These are phyloP conservation scores for Panaeolus papilionaceus DNA, from an alignment of 768 basidiomycete genomes.

Conservation along the genomic window DNA sequence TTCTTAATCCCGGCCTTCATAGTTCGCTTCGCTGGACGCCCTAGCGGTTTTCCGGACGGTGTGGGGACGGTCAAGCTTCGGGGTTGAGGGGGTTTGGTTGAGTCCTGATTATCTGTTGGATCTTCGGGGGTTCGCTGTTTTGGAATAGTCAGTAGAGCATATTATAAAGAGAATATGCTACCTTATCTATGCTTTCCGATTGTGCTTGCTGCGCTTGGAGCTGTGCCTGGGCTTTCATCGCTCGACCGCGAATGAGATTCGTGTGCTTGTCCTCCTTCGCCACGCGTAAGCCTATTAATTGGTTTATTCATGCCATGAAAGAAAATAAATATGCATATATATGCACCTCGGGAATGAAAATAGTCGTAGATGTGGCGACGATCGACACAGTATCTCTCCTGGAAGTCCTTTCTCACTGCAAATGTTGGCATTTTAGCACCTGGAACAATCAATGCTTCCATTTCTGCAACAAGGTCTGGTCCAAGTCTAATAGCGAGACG, in stretches of 20 bases:
- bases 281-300: slow-evolving; percentile 55
- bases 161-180: not conserved
- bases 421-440: slow-evolving; percentile 84
- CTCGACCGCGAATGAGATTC: slow-evolving; percentile 53
- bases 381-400: slow-evolving; percentile 73
- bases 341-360: slow-evolving; percentile 65
- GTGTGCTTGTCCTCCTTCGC: slow-evolving; percentile 69
- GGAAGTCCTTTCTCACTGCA: slow-evolving; percentile 69
- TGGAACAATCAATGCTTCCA: slow-evolving; percentile 72
- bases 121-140: not conserved
- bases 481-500: slow-evolving; percentile 71
- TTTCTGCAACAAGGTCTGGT: slow-evolving; percentile 70
- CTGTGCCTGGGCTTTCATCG: slow-evolving; percentile 38
- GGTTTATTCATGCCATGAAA: not conserved
- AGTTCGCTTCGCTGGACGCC: slow-evolving; percentile 14
- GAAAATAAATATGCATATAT: slow-evolving; percentile 29
- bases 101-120: not conserved
- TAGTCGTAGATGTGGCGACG: slow-evolving; percentile 81
- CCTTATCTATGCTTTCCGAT: not conserved
- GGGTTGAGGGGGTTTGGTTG: not conserved
- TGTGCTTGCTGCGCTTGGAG: slow-evolving; percentile 25
- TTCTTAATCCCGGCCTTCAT: slow-evolving; percentile 16
- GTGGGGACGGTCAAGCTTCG: not conserved
- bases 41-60: not conserved
- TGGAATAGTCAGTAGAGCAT: not conserved